phyloP scores from a whole-genome alignment of 2,329 filamentous ascomycete species.

The Karstenula rhodostoma region DNA sequence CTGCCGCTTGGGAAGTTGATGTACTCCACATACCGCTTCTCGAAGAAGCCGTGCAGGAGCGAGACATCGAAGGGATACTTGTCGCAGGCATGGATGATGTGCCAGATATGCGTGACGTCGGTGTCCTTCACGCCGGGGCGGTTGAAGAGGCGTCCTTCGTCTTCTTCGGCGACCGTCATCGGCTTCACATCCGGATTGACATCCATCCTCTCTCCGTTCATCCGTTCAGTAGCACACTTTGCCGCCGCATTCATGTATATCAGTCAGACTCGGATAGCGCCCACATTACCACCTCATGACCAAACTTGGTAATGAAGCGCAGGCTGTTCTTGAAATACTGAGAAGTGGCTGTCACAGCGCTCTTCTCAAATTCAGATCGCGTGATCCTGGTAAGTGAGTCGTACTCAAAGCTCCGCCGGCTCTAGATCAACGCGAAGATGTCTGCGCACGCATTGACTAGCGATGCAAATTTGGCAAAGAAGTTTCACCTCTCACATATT shows the following conservation, averaged over 20 bases:
- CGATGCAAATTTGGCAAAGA: too few species aligned
- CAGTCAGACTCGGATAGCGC: constrained; percentile 16
- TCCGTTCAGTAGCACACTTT: neutral
- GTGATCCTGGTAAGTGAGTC: too few species aligned
- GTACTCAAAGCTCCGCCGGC: too few species aligned
- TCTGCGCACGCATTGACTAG: too few species aligned
- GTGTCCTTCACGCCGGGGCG: neutral
- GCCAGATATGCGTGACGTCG: constrained; percentile 13
- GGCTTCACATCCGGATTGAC: neutral
- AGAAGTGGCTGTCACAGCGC: neutral
- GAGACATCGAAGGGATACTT: constrained; percentile 15
- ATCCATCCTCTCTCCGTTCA: neutral
- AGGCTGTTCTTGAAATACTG: constrained; percentile 14
- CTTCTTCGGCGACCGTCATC: neutral
- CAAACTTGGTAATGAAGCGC: constrained; percentile 8
- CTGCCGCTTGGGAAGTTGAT: neutral
- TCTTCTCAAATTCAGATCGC: constrained; percentile 3
- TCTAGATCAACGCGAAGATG: too few species aligned
- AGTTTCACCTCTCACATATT: too few species aligned
- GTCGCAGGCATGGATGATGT: constrained; percentile 18
- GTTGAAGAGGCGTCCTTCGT: neutral
- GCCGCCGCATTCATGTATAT: constrained; percentile 14
- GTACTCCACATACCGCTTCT: constrained; percentile 9
- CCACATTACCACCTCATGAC: neutral
- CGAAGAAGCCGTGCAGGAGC: constrained; percentile 14